Percentiles rank a stretch among this genome's conserved stretches.
Conservation (phyloP, 106 monocot genomes). For the Narthecium ossifragum region DNA sequence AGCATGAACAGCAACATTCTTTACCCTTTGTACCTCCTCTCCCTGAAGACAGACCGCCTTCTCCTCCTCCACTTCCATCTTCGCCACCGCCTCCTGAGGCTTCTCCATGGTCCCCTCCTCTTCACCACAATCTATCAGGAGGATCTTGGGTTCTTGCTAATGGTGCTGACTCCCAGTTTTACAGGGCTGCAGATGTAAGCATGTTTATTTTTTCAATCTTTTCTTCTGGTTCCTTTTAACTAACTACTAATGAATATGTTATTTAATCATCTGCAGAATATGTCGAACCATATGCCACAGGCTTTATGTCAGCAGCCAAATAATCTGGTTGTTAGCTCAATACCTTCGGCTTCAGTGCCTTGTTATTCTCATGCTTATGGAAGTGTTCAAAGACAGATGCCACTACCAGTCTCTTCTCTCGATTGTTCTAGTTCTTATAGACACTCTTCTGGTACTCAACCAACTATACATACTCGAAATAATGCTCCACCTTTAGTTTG, state of each 20-base stretch:
- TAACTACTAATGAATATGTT: neutral
- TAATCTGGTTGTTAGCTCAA: constrained; percentile 10
- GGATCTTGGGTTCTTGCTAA: constrained; percentile 14
- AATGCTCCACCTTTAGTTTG: constrained; percentile 16
- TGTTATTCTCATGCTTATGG: constrained; percentile 42
- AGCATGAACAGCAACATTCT: constrained; percentile 12
- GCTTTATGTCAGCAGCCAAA: constrained; percentile 20
- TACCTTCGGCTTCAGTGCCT: constrained; percentile 15
- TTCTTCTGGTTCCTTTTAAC: neutral
- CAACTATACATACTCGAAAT: constrained; percentile 22
- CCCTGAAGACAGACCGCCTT: constrained; percentile 75
- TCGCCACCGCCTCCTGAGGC: constrained; percentile 69
- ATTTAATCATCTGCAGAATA: constrained; percentile 26
- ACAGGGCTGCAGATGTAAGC: constrained; percentile 37
- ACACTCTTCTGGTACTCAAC: constrained; percentile 18
- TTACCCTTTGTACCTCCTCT: constrained; percentile 61
- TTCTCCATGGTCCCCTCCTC: constrained; percentile 6
- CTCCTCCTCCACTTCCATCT: constrained; percentile 86
- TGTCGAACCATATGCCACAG: constrained; percentile 24
- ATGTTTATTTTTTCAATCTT: neutral
- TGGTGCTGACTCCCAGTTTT: constrained; percentile 15
- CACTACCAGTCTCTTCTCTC: constrained; percentile 23
- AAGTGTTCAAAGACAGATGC: constrained; percentile 33
- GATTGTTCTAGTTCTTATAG: constrained; percentile 31
- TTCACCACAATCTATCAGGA: constrained; percentile 5